Conservation (phyloP, 139 green algal genomes). For the Chlamydomonas incerta region DNA sequence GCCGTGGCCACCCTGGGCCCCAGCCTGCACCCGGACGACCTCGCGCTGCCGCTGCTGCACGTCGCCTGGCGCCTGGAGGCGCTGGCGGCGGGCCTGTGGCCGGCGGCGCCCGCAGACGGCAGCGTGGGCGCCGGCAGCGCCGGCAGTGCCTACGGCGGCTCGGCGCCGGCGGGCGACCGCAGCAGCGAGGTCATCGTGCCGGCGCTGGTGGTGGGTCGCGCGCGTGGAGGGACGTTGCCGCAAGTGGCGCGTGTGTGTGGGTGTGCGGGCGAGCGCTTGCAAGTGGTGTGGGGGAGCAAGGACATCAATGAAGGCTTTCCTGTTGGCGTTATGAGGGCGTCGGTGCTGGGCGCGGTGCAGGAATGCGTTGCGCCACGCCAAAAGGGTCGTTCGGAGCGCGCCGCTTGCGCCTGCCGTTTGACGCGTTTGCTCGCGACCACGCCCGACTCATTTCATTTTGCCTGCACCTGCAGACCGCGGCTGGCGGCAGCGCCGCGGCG, state of each 20-base stretch:
- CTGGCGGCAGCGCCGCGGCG: slow-evolving; percentile 25
- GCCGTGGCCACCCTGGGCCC: slow-evolving; percentile 61
- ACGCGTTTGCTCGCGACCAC: no score
- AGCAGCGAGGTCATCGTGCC: slow-evolving; percentile 7
- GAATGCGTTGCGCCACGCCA: no score
- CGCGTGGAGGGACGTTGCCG: background rate
- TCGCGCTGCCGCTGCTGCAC: slow-evolving; percentile 73
- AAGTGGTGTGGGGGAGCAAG: no score
- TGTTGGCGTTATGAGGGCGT: no score
- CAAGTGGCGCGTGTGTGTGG: no score
- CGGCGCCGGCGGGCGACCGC: background rate
- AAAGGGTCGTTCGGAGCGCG: no score
- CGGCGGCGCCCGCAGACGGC: background rate
- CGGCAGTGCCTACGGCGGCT: background rate
- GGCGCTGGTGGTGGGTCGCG: slow-evolving; percentile 10
- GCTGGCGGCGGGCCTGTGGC: slow-evolving; percentile 80
- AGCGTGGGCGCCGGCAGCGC: background rate
- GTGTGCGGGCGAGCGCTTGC: no score
- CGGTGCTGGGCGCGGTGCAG: no score
- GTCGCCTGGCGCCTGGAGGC: slow-evolving; percentile 81
- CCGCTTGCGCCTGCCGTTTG: no score
- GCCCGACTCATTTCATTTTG: no score
- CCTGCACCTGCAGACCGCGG: background rate
- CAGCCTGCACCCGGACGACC: slow-evolving; percentile 74
- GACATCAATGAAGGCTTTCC: no score